Evolutionary conservation across 1,284 basidiomycete species (phyloP), one percentile per base, ranked within the genome.

Genomic region (Sporisorium scitamineum): DNA sequence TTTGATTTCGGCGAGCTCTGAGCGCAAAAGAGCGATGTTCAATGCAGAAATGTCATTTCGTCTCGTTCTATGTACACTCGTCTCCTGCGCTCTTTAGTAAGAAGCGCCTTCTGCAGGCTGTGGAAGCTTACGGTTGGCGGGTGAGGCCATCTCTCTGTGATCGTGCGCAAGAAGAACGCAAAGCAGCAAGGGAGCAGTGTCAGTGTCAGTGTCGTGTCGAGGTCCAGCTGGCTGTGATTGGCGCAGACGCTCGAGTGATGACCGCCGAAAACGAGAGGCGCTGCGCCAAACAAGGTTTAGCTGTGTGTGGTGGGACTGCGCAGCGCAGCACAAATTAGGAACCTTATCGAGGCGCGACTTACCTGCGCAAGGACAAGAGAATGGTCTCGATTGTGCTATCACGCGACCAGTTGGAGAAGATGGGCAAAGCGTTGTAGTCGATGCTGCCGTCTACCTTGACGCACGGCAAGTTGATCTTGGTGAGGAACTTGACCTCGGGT

Each of bases 391-490:
- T 66, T 27, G 83, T 84, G 65, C 70, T 83, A n/a, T 80, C 76
- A 22, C 81, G 76, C 20, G 70, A 71, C 84, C 84, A 85, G n/a
- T 76, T 68, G 50, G 76, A 67, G 18, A 85, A 73, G 42, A 82
- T 79, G 44, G 82, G 71, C 37, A 85, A 58, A 11, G 61, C 68
- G n/a, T 50, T 73, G 70, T 69, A 63, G 52, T 80, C 70, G 54
- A 83, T 88, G 58, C 87, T 89, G 54, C 96, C 95, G 73, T 92
- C 89, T 8, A 86, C 83, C 80, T 89, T 90, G 75, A 99, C 95
- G 83, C 95, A 97, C 1, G 97, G 96, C n/a, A 99, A 89, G 86
- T 97, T 97, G 80, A 99, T 94, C 70, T 91, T 90, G 55, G 93
- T 96, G 71, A 93, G 85, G 87, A 99, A 99, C 66, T 91, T 90